phyloP scores from a whole-genome alignment of 140 eudicot species.

The Anethum foeniculum region DNA sequence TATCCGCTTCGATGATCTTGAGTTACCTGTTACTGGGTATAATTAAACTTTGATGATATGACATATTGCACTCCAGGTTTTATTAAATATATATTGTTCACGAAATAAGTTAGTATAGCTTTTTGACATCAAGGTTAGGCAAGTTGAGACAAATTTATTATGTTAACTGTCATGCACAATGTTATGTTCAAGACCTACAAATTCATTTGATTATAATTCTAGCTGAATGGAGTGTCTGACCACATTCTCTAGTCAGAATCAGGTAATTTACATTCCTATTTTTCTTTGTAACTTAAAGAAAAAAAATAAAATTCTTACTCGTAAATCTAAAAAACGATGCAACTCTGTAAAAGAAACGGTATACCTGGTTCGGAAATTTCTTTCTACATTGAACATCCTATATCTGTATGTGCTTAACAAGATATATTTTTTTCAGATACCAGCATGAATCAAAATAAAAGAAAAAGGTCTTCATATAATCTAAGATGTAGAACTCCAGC shows the following conservation, averaged over 20 bases:
- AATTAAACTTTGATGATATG: not conserved
- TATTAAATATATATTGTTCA: not conserved
- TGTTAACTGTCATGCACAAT: not conserved
- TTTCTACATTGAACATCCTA: not conserved
- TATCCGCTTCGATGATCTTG: not conserved
- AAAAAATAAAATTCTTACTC: not conserved
- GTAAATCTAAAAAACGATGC: not conserved
- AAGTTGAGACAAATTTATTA: not conserved
- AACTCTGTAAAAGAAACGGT: not conserved
- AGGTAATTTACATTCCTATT: not conserved
- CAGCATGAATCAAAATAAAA: constrained; percentile 4
- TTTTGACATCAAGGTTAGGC: not conserved
- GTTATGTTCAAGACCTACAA: not conserved
- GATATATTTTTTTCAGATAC: not conserved
- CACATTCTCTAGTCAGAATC: not conserved
- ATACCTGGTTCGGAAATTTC: not conserved
- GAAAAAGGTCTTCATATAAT: constrained; percentile 43
- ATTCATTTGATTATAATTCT: not conserved
- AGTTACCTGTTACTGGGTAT: not conserved
- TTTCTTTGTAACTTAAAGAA: not conserved
- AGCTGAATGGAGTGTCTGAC: not conserved
- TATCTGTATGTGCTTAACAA: not conserved
- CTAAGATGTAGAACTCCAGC: constrained; percentile 21
- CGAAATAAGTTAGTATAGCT: not conserved
- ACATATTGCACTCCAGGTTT: not conserved